A percentile compares a stretch with the other conserved stretches of the same genome.
Evolutionary conservation across 2,329 filamentous ascomycete species (phyloP).

Genomic region (Calonectria fujianensis): DNA sequence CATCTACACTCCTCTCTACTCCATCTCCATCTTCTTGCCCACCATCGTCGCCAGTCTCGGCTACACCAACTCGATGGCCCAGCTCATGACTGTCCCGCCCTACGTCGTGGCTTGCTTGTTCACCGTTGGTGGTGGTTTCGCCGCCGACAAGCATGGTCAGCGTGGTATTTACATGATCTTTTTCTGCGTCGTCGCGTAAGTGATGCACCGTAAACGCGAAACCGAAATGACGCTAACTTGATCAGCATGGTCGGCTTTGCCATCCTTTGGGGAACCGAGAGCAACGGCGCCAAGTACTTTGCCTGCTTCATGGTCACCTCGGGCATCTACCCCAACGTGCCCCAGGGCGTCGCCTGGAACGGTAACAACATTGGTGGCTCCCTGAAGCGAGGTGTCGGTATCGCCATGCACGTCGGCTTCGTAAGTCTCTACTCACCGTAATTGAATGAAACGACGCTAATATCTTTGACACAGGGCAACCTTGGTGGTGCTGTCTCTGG

Average conservation of each 20-base stretch:
- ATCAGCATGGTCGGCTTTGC: conserved; percentile 58
- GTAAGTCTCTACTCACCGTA: conserved; percentile 48
- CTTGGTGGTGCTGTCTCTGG: conserved; percentile 60
- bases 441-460: conserved; percentile 37
- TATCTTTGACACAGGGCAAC: conserved; percentile 55
- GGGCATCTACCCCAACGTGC: conserved; percentile 71
- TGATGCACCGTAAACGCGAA: conserved; percentile 12
- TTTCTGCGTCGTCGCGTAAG: conserved; percentile 61
- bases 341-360: conserved; percentile 75
- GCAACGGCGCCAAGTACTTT: conserved; percentile 67
- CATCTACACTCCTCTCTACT: conserved; percentile 65
- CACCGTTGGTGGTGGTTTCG: conserved; percentile 63
- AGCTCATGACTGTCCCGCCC: conserved; percentile 63
- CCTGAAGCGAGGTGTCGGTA: conserved; percentile 73
- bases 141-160: conserved; percentile 63
- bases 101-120: conserved; percentile 62
- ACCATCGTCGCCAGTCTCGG: conserved; percentile 61
- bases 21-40: conserved; percentile 62
- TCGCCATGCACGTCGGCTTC: conserved; percentile 73
- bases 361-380: conserved; percentile 75
- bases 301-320: conserved; percentile 66
- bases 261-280: conserved; percentile 58
- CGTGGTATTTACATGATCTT: conserved; percentile 62
- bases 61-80: conserved; percentile 60
- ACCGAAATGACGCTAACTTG: conserved; percentile 39